Base-by-base conservation (phyloP, 495 filamentous ascomycete genomes). In the Aspergillus sclerotiicarbonarius region DNA sequence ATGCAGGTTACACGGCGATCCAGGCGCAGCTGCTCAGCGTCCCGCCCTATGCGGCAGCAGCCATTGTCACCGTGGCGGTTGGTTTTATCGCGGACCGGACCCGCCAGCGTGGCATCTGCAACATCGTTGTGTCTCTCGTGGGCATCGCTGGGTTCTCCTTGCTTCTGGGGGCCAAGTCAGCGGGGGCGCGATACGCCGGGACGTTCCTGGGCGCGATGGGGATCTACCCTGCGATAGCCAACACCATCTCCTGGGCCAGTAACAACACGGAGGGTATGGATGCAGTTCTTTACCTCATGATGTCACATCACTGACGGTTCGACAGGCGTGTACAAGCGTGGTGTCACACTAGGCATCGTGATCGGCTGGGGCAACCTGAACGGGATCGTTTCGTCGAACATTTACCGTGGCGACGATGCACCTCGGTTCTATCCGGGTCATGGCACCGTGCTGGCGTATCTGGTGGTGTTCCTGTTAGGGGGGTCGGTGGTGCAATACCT, bases 311-410 rank as follows among this genome's bases (percentile, higher is more conserved):
- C 25, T 44, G 13, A 41, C 9, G 8, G 8, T 21, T 18, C 19
- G 18, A 49, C 48, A 78, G 75, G 93, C 18, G 88, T 92, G 4
- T 95, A 96, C 73, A 96, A 96, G 77, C 83, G 93, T 20, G 93
- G 92, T 19, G 85, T 96, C 2, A 88, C 89, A 0, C 71, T 96
- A 3, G 92, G 92, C 0, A 84, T 96, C 37, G 89, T 96, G 21
- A 92, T 95, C 58, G 90, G 90, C 15, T 96, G 91, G 90, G 92
- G 92, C 8, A 97, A 97, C 60, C 76, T 97, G 20, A 96, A 94
- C 72, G 91, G 91, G 16, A 83, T 96, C 43, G 87, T 96, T 49
- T 85, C 82, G 60, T 88, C 82, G 57, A 93, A 94, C 68, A 91
- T 76, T 78, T 89, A 87, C 63, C 79, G 79, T 7, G 72, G 65